A percentile compares a stretch with the other conserved stretches of the same genome.
These are phyloP conservation scores for Leccinum truebloodii DNA, from an alignment of 768 basidiomycete genomes.

Conservation along the genomic window DNA sequence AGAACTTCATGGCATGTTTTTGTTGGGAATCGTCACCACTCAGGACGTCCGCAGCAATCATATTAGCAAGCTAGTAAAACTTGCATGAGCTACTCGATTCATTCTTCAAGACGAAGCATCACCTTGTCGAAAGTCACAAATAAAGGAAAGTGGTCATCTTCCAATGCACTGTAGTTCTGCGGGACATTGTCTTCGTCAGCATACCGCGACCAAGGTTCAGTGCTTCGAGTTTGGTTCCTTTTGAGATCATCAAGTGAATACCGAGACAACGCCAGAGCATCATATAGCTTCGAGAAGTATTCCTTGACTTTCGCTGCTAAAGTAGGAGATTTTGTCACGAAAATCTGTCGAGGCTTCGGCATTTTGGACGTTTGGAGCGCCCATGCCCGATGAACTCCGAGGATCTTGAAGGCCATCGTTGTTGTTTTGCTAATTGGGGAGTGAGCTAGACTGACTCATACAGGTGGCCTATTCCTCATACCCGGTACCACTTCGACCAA, in stretches of 20 bases:
- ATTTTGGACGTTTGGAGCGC: conserved; percentile 33
- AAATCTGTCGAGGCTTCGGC: conserved; percentile 62
- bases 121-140: conserved; percentile 70
- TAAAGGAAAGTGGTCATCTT: conserved; percentile 65
- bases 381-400: conserved; percentile 60
- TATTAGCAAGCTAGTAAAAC: conserved; percentile 21
- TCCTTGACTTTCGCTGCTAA: conserved; percentile 68
- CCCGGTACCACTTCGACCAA: conserved; percentile 78
- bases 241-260: conserved; percentile 42
- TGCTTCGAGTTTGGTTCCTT: conserved; percentile 21
- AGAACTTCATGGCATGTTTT: conserved; percentile 14
- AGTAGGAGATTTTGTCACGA: conserved; percentile 68
- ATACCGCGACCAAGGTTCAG: conserved; percentile 35
- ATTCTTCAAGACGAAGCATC: conserved; percentile 9
- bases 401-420: conserved; percentile 75
- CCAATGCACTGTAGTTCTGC: conserved; percentile 51
- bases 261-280: conserved; percentile 41
- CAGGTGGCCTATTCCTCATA: conserved; percentile 25
- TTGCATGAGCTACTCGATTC: not conserved
- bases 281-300: conserved; percentile 56
- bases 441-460: not conserved
- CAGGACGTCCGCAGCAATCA: conserved; percentile 29
- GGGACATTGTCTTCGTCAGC: conserved; percentile 38
- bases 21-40: conserved; percentile 7
- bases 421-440: conserved; percentile 60